Conservation (phyloP, 2,329 filamentous ascomycete species). For the Parastagonospora nodorum region DNA sequence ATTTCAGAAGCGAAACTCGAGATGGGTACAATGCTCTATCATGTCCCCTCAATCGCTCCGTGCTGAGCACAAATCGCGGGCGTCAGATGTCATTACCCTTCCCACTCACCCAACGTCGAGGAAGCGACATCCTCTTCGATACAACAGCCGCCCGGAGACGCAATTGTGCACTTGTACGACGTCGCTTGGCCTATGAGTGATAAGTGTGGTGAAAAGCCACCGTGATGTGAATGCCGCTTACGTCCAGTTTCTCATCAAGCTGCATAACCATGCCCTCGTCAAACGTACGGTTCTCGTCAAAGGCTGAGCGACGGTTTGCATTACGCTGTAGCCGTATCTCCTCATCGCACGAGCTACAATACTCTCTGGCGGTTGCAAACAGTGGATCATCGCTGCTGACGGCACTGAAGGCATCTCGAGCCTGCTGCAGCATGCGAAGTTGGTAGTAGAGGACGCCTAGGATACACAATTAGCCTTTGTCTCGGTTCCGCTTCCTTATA, state of each 20-base stretch:
- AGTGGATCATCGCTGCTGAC: conserved; percentile 14
- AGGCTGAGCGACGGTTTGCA: conserved; percentile 29
- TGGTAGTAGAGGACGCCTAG: conserved; percentile 26
- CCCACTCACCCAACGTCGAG: conserved; percentile 9
- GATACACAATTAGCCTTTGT: no score
- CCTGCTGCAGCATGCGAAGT: conserved; percentile 27
- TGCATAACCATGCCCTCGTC: conserved; percentile 23
- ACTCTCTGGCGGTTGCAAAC: conserved; percentile 13
- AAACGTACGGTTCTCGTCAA: conserved; percentile 33
- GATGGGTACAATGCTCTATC: no score
- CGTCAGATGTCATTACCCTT: conserved; percentile 4
- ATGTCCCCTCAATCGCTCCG: not conserved
- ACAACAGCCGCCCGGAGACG: conserved; percentile 24
- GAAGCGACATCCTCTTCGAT: conserved; percentile 31
- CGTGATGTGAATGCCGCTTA: conserved; percentile 1
- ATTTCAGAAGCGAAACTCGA: no score
- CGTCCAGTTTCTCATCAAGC: conserved; percentile 19
- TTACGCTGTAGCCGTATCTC: conserved; percentile 16
- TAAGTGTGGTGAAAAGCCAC: conserved; percentile 2
- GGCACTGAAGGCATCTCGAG: conserved; percentile 23
- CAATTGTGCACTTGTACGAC: conserved; percentile 30
- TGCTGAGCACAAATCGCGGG: not conserved
- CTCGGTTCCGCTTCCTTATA: no score
- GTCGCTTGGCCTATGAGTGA: conserved; percentile 19
- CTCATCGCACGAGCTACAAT: conserved; percentile 24